Percentiles rank a stretch among this genome's conserved stretches.
Conservation (phyloP, 768 basidiomycete genomes). For the Dentipellis sp. region DNA sequence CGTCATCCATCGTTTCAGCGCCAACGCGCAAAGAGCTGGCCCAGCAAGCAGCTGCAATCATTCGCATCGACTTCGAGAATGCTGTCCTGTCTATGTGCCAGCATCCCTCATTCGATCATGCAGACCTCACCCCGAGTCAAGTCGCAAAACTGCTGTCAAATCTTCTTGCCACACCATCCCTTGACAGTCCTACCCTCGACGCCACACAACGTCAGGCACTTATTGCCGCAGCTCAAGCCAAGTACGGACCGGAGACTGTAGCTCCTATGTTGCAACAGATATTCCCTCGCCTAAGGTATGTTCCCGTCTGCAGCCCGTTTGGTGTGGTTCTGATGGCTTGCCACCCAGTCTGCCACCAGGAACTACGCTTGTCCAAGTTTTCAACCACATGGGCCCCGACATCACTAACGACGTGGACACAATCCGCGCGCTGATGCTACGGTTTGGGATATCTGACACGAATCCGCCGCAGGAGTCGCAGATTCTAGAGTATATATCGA, state of each 20-base stretch:
- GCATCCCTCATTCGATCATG: conserved; percentile 74
- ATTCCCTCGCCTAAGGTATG: conserved; percentile 65
- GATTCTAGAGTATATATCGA: conserved; percentile 62
- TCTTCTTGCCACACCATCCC: conserved; percentile 60
- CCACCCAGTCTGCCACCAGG: conserved; percentile 49
- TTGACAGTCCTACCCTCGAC: conserved; percentile 66
- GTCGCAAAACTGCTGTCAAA: conserved; percentile 75
- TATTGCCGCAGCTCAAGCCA: conserved; percentile 64
- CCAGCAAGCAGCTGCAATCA: conserved; percentile 50
- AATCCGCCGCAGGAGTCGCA: conserved; percentile 65
- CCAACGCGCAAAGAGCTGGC: conserved; percentile 52
- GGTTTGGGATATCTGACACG: conserved; percentile 67
- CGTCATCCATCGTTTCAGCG: conserved; percentile 62
- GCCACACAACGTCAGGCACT: conserved; percentile 65
- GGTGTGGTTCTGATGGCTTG: conserved; percentile 10
- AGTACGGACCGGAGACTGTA: conserved; percentile 72
- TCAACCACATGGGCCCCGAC: conserved; percentile 74
- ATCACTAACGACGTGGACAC: conserved; percentile 68
- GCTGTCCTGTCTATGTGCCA: conserved; percentile 70
- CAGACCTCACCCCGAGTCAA: conserved; percentile 66
- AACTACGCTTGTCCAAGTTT: conserved; percentile 62
- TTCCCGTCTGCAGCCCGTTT: conserved; percentile 5
- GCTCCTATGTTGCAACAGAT: conserved; percentile 67
- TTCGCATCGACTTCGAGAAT: conserved; percentile 73
- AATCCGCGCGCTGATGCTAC: conserved; percentile 55